Base-by-base conservation (phyloP, 1,284 basidiomycete species). In the Tylopilus sp. region DNA sequence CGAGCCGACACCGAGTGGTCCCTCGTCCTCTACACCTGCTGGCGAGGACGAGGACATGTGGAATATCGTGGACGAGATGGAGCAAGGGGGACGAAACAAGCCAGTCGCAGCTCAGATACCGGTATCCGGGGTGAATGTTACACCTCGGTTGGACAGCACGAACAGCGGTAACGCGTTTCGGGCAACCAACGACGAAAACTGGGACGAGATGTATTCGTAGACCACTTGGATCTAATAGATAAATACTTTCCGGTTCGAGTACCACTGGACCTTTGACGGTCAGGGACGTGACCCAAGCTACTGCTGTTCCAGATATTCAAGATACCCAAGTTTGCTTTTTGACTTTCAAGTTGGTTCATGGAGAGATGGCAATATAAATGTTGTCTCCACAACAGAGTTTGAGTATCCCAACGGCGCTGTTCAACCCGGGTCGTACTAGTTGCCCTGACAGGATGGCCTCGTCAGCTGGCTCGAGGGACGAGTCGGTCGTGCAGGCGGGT, bases 21-120 rank as follows among this genome's bases (percentile, higher is more conserved):
- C 48, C 6, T 48, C 36, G 10, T 39, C 45, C 19, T 43, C 40
- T 42, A 42, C 39, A 38, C 44, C 45, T 4, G 46, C 29, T 16
- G 75, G 74, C 19, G 74, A 78, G 16, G 81, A 84, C 44, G 78
- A 83, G 37, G 80, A 84, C 6, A 79, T 88, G 77, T 85, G 84
- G 80, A 79, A 84, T 53, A 70, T 85, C 25, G 64, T 85, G 45
- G 68, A 77, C 41, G 83, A 88, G 46, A 52, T 59, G 15, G 57
- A 59, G 49, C 49, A 50, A 48, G 46, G 49, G 10, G 46, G 48
- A 31, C 49, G 51, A 34, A 34, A 30, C 13, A 53, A 39, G 39
- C 25, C 29, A 6, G 11, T 35, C 29, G 28, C 41, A 16, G 30
- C 35, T 16, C 50, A 53, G 43, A 55, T 65, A 49, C 58, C 60